A percentile compares a stretch with the other conserved stretches of the same genome.
Evolutionary conservation across 345 rosid species (phyloP).

Genomic region (Euclidium syriacum): DNA sequence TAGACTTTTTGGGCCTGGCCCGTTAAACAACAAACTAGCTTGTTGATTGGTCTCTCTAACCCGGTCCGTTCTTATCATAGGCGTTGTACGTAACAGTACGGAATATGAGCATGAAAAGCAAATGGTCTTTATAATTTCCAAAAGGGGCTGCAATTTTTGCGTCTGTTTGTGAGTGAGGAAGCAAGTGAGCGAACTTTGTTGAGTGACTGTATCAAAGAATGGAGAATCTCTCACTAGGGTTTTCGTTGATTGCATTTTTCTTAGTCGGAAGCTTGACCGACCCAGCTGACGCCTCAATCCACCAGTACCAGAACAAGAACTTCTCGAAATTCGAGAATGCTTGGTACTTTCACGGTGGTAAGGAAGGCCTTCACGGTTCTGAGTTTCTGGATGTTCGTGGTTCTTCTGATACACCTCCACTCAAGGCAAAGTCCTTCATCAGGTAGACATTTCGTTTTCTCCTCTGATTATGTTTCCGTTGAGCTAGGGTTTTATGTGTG

Average conservation of each 20-base stretch:
- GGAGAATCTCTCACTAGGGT: background rate
- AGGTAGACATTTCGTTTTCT: conserved; percentile 29
- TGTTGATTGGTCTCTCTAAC: no score
- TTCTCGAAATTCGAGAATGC: conserved; percentile 49
- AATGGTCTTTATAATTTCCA: no score
- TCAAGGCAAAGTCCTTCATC: conserved; percentile 56
- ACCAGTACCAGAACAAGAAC: conserved; percentile 48
- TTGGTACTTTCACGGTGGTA: conserved; percentile 67
- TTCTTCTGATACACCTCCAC: conserved; percentile 32
- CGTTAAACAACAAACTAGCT: no score
- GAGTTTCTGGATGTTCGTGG: conserved; percentile 30
- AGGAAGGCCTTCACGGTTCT: conserved; percentile 69
- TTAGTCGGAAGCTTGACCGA: background rate
- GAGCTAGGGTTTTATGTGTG: background rate
- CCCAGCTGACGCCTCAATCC: conserved; percentile 49
- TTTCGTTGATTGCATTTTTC: background rate
- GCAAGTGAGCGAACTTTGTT: background rate
- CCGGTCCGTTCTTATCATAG: no score
- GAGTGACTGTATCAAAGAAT: background rate
- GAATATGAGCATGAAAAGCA: no score
- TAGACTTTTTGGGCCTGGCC: no score
- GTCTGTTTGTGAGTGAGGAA: no score
- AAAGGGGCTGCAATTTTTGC: no score
- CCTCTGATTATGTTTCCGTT: background rate
- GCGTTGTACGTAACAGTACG: no score